Percentiles rank a stretch among this genome's conserved stretches.
phyloP scores from a whole-genome alignment of 305 asterid genomes.

The Coffea humblotiana region DNA sequence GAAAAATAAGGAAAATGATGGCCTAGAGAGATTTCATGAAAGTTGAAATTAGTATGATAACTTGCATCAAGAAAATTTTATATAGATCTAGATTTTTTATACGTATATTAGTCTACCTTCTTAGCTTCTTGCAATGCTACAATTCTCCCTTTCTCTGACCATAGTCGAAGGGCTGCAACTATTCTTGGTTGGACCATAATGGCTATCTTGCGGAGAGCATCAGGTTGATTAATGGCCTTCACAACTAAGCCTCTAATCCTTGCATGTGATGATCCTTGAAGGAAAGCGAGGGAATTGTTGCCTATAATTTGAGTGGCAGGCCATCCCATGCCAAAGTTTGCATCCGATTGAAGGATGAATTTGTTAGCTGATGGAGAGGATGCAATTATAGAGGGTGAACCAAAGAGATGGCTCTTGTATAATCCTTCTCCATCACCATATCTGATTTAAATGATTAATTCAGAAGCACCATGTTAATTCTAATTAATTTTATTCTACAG shows the following conservation, averaged over 20 bases:
- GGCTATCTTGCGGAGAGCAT: constrained; percentile 41
- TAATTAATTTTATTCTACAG: too few relatives aligned
- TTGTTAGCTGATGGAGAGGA: constrained; percentile 40
- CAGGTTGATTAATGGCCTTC: constrained; percentile 36
- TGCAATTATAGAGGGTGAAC: constrained; percentile 42
- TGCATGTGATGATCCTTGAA: constrained; percentile 28
- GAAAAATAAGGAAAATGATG: too few relatives aligned
- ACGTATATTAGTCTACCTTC: constrained; percentile 25
- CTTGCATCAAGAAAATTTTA: too few relatives aligned
- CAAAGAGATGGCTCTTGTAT: constrained; percentile 45
- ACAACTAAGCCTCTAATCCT: too few relatives aligned
- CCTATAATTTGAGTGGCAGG: constrained; percentile 37
- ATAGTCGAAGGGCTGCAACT: constrained; percentile 32
- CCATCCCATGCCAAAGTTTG: constrained; percentile 20
- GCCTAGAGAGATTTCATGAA: too few relatives aligned
- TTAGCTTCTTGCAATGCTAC: constrained; percentile 32
- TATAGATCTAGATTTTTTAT: too few relatives aligned
- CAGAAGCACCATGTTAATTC: background rate
- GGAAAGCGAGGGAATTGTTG: constrained; percentile 27
- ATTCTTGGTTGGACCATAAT: constrained; percentile 50
- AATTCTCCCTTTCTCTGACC: constrained; percentile 42
- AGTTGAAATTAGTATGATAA: too few relatives aligned
- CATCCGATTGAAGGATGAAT: constrained; percentile 35
- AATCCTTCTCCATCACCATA: constrained; percentile 48
- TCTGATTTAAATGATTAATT: constrained; percentile 11